A percentile compares a stretch with the other conserved stretches of the same genome.
Evolutionary conservation across 345 rosid species (phyloP).

Genomic region (Schrenkiella parvula): DNA sequence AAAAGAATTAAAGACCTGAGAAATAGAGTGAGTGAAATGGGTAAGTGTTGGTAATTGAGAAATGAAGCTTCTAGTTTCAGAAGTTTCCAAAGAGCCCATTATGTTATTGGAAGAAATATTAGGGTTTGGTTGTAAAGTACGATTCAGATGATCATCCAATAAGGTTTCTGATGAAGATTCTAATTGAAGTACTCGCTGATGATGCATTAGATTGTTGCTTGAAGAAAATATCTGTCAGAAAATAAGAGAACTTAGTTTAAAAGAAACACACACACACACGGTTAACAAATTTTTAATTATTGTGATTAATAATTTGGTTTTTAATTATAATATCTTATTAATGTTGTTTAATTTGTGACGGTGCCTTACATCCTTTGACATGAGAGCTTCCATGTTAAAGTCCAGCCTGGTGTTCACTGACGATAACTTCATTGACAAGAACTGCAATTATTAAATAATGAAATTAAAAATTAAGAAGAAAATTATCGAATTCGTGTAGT

Average conservation of each 20-base stretch:
- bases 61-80: conserved; percentile 36
- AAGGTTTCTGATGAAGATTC: conserved; percentile 59
- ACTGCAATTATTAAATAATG: conserved; percentile 45
- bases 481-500: not conserved
- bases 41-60: conserved; percentile 45
- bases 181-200: conserved; percentile 43
- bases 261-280: conserved; percentile 21
- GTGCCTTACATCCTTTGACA: conserved; percentile 73
- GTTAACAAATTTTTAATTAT: not conserved
- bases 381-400: conserved; percentile 47
- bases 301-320: conserved; percentile 2
- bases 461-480: not conserved
- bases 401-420: conserved; percentile 81
- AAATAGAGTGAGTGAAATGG: conserved; percentile 38
- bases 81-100: conserved; percentile 42
- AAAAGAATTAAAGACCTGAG: conserved; percentile 42
- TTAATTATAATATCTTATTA: not conserved
- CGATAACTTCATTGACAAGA: conserved; percentile 92
- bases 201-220: conserved; percentile 44
- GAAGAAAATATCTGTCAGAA: conserved; percentile 41
- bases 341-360: conserved; percentile 15
- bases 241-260: not conserved
- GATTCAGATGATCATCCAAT: conserved; percentile 43
- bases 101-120: conserved; percentile 37
- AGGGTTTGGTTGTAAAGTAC: conserved; percentile 25